Evolutionary conservation across 306 rosid genomes (phyloP).

Genomic region (Cicer cuneatum): DNA sequence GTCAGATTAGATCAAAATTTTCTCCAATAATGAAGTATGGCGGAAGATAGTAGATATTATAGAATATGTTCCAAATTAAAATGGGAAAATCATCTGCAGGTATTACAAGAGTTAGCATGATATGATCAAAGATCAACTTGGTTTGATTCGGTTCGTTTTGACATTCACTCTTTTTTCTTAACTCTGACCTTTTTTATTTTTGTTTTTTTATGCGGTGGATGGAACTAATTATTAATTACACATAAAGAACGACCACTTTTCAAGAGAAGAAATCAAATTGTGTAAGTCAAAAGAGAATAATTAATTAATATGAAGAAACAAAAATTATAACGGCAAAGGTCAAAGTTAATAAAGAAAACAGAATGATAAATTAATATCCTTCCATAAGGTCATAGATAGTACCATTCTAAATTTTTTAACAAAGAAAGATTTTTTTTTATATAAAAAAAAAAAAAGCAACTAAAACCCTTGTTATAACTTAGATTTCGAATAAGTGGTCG

Average conservation of each 20-base stretch:
- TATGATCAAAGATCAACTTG: constrained; percentile 49
- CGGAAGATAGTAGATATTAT: too few species aligned
- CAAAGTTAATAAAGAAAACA: too few species aligned
- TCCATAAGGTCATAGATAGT: not conserved
- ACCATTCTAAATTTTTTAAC: constrained; percentile 38
- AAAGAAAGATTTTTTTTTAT: not conserved
- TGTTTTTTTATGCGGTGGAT: not conserved
- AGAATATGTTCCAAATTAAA: constrained; percentile 40
- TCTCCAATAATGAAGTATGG: too few species aligned
- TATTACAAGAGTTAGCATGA: constrained; percentile 25
- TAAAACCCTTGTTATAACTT: not conserved
- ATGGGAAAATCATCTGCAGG: constrained; percentile 39
- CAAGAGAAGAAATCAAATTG: too few species aligned
- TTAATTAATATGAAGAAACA: too few species aligned
- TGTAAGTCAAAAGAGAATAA: too few species aligned
- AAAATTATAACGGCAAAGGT: too few species aligned
- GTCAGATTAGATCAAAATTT: too few species aligned
- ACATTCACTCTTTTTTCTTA: constrained; percentile 33
- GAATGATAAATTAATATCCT: too few species aligned
- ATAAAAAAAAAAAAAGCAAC: too few species aligned
- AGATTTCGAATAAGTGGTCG: not conserved
- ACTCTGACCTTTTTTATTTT: not conserved
- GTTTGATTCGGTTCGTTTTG: constrained; percentile 48
- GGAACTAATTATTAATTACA: too few species aligned
- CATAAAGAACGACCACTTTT: too few species aligned